Evolutionary conservation across 495 filamentous ascomycete genomes (phyloP), one percentile per base, ranked within the genome.

Genomic region (Lepraria neglecta): DNA sequence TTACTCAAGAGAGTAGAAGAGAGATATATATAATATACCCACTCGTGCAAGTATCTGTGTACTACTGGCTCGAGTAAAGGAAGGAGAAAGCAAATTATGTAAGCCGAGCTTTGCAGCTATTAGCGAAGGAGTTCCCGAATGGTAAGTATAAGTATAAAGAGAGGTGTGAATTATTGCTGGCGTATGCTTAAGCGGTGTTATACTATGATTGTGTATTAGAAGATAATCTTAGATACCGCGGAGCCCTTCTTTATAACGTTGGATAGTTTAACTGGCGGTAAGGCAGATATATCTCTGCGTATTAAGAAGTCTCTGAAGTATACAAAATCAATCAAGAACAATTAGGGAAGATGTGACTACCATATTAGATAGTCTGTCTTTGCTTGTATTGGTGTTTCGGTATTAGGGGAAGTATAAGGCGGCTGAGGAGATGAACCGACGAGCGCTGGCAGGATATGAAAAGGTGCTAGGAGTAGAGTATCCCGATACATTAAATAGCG

Each of bases 401-500:
- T n/a, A n/a, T n/a, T n/a, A n/a, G n/a, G n/a, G n/a, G n/a, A n/a
- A n/a, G n/a, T n/a, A n/a, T n/a, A n/a, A n/a, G n/a, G n/a, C n/a
- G n/a, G n/a, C n/a, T n/a, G n/a, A n/a, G n/a, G n/a, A n/a, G n/a
- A n/a, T n/a, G 9, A 9, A 9, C 4, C 4, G 33, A 35, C n/a
- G n/a, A n/a, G n/a, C n/a, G n/a, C n/a, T n/a, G n/a, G n/a, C n/a
- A n/a, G n/a, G n/a, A n/a, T n/a, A n/a, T n/a, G 33, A 35, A 9
- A 35, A 35, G 4, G 56, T 69, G 31, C 64, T 78, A 3, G 56
- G 56, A 11, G 51, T 46, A 6, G 69, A 76, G 38, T 72, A 81
- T 71, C 72, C 72, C 21, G 3, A 67, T 27, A 78, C 75, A 24
- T 67, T 82, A 27, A 65, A 28, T 15, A 50, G 33, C 42, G 46